Percentiles rank a stretch among this genome's conserved stretches.
Evolutionary conservation across 371 early-diverging fungal genomes (phyloP).

Genomic region (Mucor piriformis): DNA sequence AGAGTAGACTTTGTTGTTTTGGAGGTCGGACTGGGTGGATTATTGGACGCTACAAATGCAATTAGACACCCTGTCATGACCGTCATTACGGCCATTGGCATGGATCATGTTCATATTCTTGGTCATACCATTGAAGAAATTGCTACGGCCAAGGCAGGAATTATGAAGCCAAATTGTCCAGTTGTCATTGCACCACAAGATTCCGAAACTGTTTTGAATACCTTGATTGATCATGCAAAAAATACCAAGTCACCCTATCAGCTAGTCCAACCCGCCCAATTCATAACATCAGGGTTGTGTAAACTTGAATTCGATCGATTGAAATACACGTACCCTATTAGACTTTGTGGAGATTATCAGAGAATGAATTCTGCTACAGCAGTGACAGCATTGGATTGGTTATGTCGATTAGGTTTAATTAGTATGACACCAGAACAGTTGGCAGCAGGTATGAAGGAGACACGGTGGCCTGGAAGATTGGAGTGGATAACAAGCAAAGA

Average conservation of each 20-base stretch:
- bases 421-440: constrained; percentile 49
- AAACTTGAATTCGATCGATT: constrained; percentile 7
- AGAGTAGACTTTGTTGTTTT: constrained; percentile 71
- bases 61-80: constrained; percentile 52
- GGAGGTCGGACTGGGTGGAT: constrained; percentile 86
- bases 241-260: constrained; percentile 33
- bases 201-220: constrained; percentile 36
- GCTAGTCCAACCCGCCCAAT: constrained; percentile 25
- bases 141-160: constrained; percentile 80
- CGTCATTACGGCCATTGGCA: constrained; percentile 69
- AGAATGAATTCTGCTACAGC: constrained; percentile 79
- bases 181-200: constrained; percentile 60
- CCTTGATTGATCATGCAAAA: constrained; percentile 39
- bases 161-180: constrained; percentile 58
- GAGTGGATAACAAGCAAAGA: constrained; percentile 59
- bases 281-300: constrained; percentile 1
- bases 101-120: constrained; percentile 76
- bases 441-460: constrained; percentile 57
- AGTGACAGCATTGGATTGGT: constrained; percentile 62
- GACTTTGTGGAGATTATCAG: constrained; percentile 80
- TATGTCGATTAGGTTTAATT: constrained; percentile 30
- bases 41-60: constrained; percentile 83
- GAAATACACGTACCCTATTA: constrained; percentile 47
- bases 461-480: constrained; percentile 85
- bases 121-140: constrained; percentile 71